phyloP scores from a whole-genome alignment of 2,329 filamentous ascomycete genomes.

The Talaromyces funiculosus region DNA sequence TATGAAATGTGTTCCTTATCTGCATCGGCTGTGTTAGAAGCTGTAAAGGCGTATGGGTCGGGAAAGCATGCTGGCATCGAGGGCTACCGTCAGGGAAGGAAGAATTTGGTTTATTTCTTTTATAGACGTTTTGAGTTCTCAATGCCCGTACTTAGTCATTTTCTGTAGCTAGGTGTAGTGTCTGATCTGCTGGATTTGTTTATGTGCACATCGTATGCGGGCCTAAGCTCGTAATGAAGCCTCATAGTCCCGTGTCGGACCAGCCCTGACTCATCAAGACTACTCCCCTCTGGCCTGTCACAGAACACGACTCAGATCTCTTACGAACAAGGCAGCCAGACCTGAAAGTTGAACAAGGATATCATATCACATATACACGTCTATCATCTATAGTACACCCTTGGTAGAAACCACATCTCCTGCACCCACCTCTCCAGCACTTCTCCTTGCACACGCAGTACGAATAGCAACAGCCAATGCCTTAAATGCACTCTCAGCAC shows the following conservation, averaged over 20 bases:
- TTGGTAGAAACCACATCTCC: conserved; percentile 95
- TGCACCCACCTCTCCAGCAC: conserved; percentile 74
- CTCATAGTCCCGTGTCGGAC: not conserved
- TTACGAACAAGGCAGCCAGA: not conserved
- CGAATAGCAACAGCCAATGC: conserved; percentile 82
- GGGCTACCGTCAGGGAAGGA: no score
- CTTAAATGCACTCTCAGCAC: conserved; percentile 96
- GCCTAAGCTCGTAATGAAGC: not conserved
- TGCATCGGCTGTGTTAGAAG: no score
- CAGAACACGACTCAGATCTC: not conserved
- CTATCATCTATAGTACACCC: conserved; percentile 54
- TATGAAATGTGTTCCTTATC: no score
- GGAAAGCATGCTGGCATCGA: no score
- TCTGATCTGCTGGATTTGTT: no score
- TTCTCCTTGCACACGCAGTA: conserved; percentile 65
- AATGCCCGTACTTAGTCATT: no score
- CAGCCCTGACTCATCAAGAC: not conserved
- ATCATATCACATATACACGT: not conserved
- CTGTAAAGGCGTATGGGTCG: no score
- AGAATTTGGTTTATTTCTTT: no score
- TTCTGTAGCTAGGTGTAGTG: no score
- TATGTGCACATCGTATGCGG: not conserved
- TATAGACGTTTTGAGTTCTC: no score
- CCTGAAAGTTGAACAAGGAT: not conserved
- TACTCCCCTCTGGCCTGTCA: not conserved